Conservation (phyloP, 441 rosid species). For the Theobroma grandiflorum region DNA sequence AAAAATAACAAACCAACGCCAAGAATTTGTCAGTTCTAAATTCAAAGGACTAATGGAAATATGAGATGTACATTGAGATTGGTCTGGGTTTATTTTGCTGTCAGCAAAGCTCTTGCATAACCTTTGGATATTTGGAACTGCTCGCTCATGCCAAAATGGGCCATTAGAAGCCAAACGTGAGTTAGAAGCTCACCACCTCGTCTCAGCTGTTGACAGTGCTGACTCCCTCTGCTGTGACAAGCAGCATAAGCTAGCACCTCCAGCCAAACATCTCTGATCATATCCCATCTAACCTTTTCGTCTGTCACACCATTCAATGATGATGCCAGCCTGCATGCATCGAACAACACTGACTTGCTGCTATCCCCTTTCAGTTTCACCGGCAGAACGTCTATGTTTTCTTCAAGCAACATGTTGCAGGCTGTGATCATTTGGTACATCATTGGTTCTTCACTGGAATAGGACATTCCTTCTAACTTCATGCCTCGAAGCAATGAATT, state of each 20-base stretch:
- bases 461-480: neutral
- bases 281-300: slow-evolving; percentile 26
- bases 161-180: slow-evolving; percentile 49
- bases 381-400: slow-evolving; percentile 32
- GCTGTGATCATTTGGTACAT: slow-evolving; percentile 22
- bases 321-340: slow-evolving; percentile 34
- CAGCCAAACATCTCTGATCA: slow-evolving; percentile 42
- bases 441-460: slow-evolving; percentile 9
- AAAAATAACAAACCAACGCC: neutral
- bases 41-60: neutral
- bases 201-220: slow-evolving; percentile 46
- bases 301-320: slow-evolving; percentile 6
- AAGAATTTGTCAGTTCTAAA: neutral
- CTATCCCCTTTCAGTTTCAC: slow-evolving; percentile 35
- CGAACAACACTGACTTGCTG: slow-evolving; percentile 49
- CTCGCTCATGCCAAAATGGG: slow-evolving; percentile 46
- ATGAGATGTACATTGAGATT: neutral
- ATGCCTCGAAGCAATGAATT: neutral
- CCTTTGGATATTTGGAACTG: slow-evolving; percentile 46
- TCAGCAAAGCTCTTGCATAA: slow-evolving; percentile 43
- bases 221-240: slow-evolving; percentile 30
- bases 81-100: slow-evolving; percentile 7
- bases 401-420: slow-evolving; percentile 26
- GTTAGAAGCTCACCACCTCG: slow-evolving; percentile 49
- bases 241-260: slow-evolving; percentile 45